These are phyloP conservation scores for Candida gorgasii DNA, from an alignment of 805 yeast genomes.

Conservation along the genomic window DNA sequence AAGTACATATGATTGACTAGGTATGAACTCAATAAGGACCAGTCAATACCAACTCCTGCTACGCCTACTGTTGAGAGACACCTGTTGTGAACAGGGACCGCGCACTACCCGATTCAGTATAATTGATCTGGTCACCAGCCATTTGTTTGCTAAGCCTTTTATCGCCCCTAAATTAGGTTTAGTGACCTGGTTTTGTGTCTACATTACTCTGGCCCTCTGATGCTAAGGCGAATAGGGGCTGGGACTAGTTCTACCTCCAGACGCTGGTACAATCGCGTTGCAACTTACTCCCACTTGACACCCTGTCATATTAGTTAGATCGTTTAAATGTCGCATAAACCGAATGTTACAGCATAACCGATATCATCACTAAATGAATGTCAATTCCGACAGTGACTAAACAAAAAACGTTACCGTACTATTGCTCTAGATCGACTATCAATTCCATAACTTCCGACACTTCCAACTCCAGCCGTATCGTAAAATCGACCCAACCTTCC, in stretches of 20 bases:
- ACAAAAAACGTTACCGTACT: too few species aligned
- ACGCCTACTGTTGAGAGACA: too few species aligned
- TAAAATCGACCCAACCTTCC: not conserved
- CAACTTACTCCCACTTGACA: not conserved
- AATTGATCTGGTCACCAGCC: constrained; percentile 8
- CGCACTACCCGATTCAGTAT: constrained; percentile 5
- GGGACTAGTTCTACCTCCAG: not conserved
- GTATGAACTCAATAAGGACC: too few species aligned
- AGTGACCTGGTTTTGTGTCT: too few species aligned
- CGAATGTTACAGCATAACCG: too few species aligned
- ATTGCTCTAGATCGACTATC: too few species aligned
- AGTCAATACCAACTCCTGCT: too few species aligned
- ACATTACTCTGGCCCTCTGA: not conserved
- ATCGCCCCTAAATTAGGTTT: not conserved
- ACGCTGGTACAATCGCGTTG: not conserved
- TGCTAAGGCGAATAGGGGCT: not conserved
- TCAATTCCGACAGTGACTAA: not conserved
- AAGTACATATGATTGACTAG: too few species aligned
- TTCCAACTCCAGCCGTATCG: too few species aligned
- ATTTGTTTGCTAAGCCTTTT: constrained; percentile 8
- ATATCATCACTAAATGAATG: too few species aligned
- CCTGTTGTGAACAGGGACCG: too few species aligned
- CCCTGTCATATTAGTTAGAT: not conserved
- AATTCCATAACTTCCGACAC: too few species aligned
- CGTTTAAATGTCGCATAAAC: not conserved